Base-by-base conservation (phyloP, 140 eudicot genomes). In the Anethum foeniculum region DNA sequence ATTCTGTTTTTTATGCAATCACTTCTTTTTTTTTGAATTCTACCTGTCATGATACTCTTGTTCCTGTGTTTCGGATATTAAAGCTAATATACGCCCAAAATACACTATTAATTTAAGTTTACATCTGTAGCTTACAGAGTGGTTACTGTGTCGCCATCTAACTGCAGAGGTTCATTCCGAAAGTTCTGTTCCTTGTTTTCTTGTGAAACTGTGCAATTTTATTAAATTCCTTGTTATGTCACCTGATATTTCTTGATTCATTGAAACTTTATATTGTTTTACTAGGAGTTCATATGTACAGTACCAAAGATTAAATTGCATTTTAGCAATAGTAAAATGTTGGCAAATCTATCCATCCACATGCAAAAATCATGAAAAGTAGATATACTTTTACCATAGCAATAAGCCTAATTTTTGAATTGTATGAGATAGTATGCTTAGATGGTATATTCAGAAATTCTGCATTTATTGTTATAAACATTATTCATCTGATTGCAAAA, bases 401-500 rank as follows among this genome's bases (percentile, higher is more conserved):
- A 27, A 73, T 41, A 0, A 73, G 56, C 77, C 8, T 58, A 58
- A n/a, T 3, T 14, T 47, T 75, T 72, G 3, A 75, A 2, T 75
- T 44, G 38, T 4, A 16, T 32, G 23, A 4, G 71, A 27, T 27
- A 5, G 64, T 76, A 5, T 15, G 38, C 39, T 34, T 69, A 69
- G 11, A 34, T 71, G 2, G 25, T 3, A 77, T 0, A 23, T 7
- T 77, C 1, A 32, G 13, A 16, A 12, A 7, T 51, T 15, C 30
- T 52, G 30, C 80, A 77, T 32, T 52, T 41, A 19, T 46, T 78
- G 68, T 78, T 18, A 48, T 14, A 68, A 68, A 46, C 28, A 13
- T 51, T 62, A 14, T 77, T 65, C 56, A 78, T 60, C 76, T 56
- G 38, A 48, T 79, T 39, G 43, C 23, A 54, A 32, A 71, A 19